phyloP scores from a whole-genome alignment of 192 early-diverging fungal species.

The Linnemannia exigua region DNA sequence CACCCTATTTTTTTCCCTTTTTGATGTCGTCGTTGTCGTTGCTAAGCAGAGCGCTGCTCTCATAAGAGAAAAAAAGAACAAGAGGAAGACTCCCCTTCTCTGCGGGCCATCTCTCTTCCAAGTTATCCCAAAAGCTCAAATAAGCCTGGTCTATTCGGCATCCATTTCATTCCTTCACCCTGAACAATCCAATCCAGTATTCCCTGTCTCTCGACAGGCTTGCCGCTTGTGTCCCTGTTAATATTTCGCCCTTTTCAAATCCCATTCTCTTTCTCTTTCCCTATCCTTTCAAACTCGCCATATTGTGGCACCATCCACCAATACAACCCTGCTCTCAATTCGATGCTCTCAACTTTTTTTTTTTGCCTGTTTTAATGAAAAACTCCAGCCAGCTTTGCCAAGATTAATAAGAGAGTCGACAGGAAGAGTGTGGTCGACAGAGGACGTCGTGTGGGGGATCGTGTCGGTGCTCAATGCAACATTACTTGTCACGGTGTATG shows the following conservation, averaged over 20 bases:
- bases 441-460: background rate
- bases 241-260: background rate
- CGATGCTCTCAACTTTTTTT: background rate
- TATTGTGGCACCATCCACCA: background rate
- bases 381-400: background rate
- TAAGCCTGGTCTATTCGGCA: background rate
- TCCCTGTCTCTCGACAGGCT: constrained; percentile 2
- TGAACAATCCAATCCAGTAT: constrained; percentile 28
- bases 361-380: background rate
- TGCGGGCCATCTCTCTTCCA: constrained; percentile 24
- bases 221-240: background rate
- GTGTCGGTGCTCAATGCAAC: too few relatives aligned
- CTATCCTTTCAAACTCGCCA: background rate
- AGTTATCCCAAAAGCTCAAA: constrained; percentile 11
- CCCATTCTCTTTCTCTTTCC: background rate
- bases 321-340: constrained; percentile 2
- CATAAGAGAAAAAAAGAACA: too few relatives aligned
- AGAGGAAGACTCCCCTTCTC: background rate
- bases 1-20: background rate
- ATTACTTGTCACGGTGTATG: too few relatives aligned
- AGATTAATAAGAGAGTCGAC: background rate
- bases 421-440: background rate
- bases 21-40: too few relatives aligned
- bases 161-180: background rate
- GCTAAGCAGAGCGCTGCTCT: background rate